Evolutionary conservation across 2,329 filamentous ascomycete genomes (phyloP).

Genomic region (Apiospora pterosperma): DNA sequence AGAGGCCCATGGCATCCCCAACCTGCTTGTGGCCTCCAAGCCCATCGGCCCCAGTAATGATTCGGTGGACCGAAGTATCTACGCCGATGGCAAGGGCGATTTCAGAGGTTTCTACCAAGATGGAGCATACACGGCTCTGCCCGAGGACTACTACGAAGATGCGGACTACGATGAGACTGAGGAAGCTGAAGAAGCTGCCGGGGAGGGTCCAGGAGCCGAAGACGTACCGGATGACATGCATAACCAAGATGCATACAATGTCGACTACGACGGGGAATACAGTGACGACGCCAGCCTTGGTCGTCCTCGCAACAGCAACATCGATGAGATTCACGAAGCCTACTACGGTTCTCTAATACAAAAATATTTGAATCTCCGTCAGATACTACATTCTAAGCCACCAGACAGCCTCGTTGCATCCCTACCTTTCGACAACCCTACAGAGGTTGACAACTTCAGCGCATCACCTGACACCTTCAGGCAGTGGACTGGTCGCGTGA

Average conservation of each 20-base stretch:
- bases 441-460: constrained; percentile 52
- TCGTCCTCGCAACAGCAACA: constrained; percentile 26
- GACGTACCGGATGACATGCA: constrained; percentile 23
- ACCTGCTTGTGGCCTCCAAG: constrained; percentile 63
- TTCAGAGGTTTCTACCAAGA: constrained; percentile 68
- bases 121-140: constrained; percentile 71
- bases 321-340: constrained; percentile 50
- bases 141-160: constrained; percentile 33
- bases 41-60: constrained; percentile 25
- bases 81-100: constrained; percentile 48
- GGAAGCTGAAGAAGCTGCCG: constrained; percentile 13
- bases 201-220: background rate
- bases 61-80: constrained; percentile 39
- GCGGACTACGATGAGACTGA: constrained; percentile 16
- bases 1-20: constrained; percentile 72
- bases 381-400: constrained; percentile 53
- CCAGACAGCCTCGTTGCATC: constrained; percentile 48
- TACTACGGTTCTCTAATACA: constrained; percentile 66
- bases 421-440: constrained; percentile 52
- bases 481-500: constrained; percentile 51
- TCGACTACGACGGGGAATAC: constrained; percentile 28
- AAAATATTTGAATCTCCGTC: constrained; percentile 64
- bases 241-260: constrained; percentile 20
- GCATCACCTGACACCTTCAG: constrained; percentile 45
- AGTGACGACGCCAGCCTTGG: constrained; percentile 18